These are phyloP conservation scores for Rauvolfia tetraphylla DNA, from an alignment of 257 asterid species.

Conservation along the genomic window DNA sequence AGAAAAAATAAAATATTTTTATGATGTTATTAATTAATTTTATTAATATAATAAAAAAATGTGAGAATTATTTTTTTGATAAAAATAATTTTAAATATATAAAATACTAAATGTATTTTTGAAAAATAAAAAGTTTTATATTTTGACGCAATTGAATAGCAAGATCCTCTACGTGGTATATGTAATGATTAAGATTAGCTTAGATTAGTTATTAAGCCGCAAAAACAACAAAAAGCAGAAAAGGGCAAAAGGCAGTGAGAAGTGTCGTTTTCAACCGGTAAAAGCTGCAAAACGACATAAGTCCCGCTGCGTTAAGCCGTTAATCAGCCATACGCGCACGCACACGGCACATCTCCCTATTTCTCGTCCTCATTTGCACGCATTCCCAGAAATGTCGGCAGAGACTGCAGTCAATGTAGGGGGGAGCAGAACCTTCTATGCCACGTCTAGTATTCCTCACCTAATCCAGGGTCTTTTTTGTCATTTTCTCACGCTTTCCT, in stretches of 20 bases:
- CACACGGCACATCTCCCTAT: neutral
- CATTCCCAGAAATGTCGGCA: slow-evolving; percentile 20
- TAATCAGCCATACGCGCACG: neutral
- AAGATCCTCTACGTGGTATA: too few species aligned
- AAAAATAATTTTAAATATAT: too few species aligned
- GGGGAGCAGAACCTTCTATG: too few species aligned
- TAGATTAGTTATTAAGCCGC: neutral
- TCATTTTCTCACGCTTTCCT: neutral
- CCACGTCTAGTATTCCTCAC: neutral
- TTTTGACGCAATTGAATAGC: too few species aligned
- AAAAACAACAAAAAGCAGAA: neutral
- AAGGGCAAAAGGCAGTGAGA: neutral
- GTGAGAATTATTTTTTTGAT: too few species aligned
- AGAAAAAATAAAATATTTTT: too few species aligned
- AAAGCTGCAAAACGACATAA: slow-evolving; percentile 13
- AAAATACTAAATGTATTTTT: too few species aligned
- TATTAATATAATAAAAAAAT: too few species aligned
- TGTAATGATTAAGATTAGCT: neutral
- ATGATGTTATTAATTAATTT: too few species aligned
- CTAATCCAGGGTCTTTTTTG: neutral
- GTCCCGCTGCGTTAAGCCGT: neutral
- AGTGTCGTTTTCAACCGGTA: slow-evolving; percentile 2
- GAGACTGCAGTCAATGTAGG: neutral
- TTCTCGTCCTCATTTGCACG: slow-evolving; percentile 3
- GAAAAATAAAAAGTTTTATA: too few species aligned